phyloP scores from a whole-genome alignment of 1,284 basidiomycete species.

The Cystobasidiaceae sp. region DNA sequence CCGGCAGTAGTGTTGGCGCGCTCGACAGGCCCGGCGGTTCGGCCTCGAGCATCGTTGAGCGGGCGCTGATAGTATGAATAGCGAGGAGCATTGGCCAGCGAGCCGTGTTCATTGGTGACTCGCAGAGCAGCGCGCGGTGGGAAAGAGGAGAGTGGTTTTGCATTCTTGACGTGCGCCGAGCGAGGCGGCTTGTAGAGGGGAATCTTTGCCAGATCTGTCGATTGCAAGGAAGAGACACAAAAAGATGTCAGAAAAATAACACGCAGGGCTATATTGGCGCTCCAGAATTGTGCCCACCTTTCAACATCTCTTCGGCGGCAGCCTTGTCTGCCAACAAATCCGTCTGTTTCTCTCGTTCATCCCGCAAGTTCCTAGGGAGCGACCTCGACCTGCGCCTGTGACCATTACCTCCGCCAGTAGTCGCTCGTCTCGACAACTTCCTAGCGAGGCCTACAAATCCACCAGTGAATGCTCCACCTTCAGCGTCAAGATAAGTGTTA shows the following conservation, averaged over 20 bases:
- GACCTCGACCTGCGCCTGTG: background rate
- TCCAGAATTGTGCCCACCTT: background rate
- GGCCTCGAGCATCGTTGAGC: conserved; percentile 10
- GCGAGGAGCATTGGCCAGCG: conserved; percentile 26
- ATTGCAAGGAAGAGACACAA: background rate
- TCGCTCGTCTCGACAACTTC: conserved; percentile 22
- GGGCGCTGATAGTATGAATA: conserved; percentile 22
- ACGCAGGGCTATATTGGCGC: background rate
- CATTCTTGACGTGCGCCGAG: conserved; percentile 25
- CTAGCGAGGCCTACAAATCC: conserved; percentile 26
- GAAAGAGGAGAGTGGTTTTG: conserved; percentile 29
- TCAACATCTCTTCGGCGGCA: conserved; percentile 25
- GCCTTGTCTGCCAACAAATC: conserved; percentile 5
- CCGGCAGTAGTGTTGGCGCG: conserved; percentile 14
- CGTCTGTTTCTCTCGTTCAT: conserved; percentile 13
- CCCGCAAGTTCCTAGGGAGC: conserved; percentile 1
- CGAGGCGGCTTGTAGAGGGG: conserved; percentile 30
- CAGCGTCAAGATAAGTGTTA: conserved; percentile 5
- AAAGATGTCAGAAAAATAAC: background rate
- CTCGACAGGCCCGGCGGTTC: background rate
- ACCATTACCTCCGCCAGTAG: conserved; percentile 8
- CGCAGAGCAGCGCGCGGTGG: conserved; percentile 24
- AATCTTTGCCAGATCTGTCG: conserved; percentile 24
- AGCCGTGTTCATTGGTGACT: background rate
- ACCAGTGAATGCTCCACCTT: conserved; percentile 15